Evolutionary conservation across 2,329 filamentous ascomycete genomes (phyloP).

Genomic region (Neonectria magnoliae): DNA sequence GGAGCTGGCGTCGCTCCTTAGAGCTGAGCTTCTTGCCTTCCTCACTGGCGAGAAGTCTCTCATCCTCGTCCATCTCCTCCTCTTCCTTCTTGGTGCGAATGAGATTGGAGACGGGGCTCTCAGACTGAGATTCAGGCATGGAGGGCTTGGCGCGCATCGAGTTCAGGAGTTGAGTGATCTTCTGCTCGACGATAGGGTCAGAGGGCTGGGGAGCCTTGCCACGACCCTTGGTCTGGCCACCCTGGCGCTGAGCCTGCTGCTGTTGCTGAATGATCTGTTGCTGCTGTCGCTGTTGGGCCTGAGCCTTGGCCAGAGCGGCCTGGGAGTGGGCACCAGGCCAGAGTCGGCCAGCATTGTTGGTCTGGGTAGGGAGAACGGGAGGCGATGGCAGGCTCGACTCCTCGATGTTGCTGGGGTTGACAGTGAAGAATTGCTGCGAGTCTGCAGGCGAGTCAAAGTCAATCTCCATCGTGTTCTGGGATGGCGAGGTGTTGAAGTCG

Average conservation of each 20-base stretch:
- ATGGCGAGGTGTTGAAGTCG: constrained; percentile 76
- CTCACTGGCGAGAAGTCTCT: constrained; percentile 91
- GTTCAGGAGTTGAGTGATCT: constrained; percentile 90
- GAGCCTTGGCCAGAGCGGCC: constrained; percentile 80
- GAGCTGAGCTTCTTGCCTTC: constrained; percentile 99
- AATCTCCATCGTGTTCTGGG: constrained; percentile 73
- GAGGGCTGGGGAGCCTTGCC: constrained; percentile 62
- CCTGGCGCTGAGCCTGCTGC: constrained; percentile 59
- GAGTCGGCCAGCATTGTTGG: constrained; percentile 74
- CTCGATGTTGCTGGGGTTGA: constrained; percentile 81
- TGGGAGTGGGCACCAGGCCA: constrained; percentile 96
- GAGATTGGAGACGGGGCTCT: constrained; percentile 71
- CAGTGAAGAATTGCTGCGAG: constrained; percentile 73
- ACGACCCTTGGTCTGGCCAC: constrained; percentile 58
- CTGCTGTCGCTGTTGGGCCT: constrained; percentile 74
- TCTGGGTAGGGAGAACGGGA: constrained; percentile 60
- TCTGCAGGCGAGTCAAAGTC: constrained; percentile 57
- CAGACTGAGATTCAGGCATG: constrained; percentile 55
- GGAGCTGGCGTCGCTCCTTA: constrained; percentile 95
- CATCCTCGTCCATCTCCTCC: constrained; percentile 98
- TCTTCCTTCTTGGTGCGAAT: constrained; percentile 88
- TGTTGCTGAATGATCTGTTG: constrained; percentile 66
- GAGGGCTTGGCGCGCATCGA: constrained; percentile 84
- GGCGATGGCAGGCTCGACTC: constrained; percentile 51
- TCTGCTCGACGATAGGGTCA: constrained; percentile 85